Conservation (phyloP, 192 early-diverging fungal species). For the Linnemannia hyalina region DNA sequence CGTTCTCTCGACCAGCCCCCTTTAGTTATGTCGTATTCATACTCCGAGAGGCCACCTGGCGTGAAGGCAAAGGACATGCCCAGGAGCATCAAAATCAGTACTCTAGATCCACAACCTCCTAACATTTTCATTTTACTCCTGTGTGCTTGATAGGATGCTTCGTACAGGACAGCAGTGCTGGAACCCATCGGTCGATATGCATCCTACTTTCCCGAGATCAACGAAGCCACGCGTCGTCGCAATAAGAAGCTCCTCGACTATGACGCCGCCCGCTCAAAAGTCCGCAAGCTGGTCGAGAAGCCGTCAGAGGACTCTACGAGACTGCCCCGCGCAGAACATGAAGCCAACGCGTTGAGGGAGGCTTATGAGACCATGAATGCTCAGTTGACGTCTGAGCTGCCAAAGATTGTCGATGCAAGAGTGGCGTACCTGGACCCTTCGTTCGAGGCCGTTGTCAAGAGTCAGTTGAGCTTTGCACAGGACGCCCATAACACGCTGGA, state of each 20-base stretch:
- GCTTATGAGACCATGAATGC: constrained; percentile 87
- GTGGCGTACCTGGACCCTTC: constrained; percentile 95
- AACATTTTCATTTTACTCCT: neutral
- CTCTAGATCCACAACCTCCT: neutral
- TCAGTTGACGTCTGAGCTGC: constrained; percentile 87
- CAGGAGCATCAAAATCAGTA: neutral
- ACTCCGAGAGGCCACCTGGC: neutral
- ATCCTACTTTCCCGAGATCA: constrained; percentile 92
- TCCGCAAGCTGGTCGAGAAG: constrained; percentile 87
- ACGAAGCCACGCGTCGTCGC: constrained; percentile 92
- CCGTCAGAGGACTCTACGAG: constrained; percentile 76
- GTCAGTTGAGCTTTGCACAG: constrained; percentile 93
- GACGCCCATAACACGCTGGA: constrained; percentile 83
- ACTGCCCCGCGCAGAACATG: constrained; percentile 84
- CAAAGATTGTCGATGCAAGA: constrained; percentile 89
- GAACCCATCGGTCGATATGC: constrained; percentile 91
- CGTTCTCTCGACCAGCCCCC: neutral
- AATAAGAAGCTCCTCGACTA: constrained; percentile 92
- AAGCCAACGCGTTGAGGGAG: constrained; percentile 78
- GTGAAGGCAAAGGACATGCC: neutral
- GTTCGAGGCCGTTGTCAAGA: constrained; percentile 95
- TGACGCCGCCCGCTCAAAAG: constrained; percentile 79
- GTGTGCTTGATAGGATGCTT: constrained; percentile 70
- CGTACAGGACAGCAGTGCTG: constrained; percentile 88
- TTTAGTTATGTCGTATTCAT: neutral